Conservation (phyloP, 1,284 basidiomycete genomes). For the Agaricales sp. region DNA sequence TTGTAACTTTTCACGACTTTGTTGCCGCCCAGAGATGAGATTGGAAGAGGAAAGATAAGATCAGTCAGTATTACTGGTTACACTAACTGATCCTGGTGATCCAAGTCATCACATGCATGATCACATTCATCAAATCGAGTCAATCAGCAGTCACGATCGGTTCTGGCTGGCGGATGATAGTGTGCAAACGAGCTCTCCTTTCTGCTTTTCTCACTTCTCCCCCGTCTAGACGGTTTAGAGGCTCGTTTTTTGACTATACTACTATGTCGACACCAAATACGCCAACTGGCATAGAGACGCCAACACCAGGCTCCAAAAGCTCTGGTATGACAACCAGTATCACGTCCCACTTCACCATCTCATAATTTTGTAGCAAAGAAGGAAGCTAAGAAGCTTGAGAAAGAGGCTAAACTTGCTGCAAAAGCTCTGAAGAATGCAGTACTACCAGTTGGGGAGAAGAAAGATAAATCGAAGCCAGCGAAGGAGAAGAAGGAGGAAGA, state of each 20-base stretch:
- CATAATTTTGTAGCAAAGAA: slow-evolving; percentile 45
- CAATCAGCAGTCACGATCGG: neutral
- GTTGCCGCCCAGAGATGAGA: too few relatives aligned
- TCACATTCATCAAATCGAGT: neutral
- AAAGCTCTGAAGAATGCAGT: slow-evolving; percentile 53
- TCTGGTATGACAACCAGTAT: neutral
- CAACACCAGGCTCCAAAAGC: slow-evolving; percentile 1
- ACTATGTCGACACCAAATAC: neutral
- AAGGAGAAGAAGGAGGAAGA: slow-evolving; percentile 68
- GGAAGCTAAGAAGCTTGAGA: slow-evolving; percentile 61
- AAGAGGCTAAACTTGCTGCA: slow-evolving; percentile 72
- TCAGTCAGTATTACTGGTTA: too few relatives aligned
- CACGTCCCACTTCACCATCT: neutral
- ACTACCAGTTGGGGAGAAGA: slow-evolving; percentile 45
- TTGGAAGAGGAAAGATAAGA: too few relatives aligned
- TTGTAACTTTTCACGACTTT: too few relatives aligned
- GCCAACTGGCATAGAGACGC: neutral
- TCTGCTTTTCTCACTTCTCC: neutral
- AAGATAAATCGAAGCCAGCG: slow-evolving; percentile 51
- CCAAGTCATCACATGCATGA: too few relatives aligned
- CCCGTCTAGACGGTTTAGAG: neutral
- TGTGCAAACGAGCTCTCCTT: neutral
- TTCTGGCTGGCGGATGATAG: neutral
- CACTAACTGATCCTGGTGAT: too few relatives aligned
- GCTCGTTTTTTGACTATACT: too few relatives aligned